Percentiles rank a stretch among this genome's conserved stretches.
Evolutionary conservation across 2,329 filamentous ascomycete species (phyloP).

Genomic region (Paraphaeosphaeria sporulosa): DNA sequence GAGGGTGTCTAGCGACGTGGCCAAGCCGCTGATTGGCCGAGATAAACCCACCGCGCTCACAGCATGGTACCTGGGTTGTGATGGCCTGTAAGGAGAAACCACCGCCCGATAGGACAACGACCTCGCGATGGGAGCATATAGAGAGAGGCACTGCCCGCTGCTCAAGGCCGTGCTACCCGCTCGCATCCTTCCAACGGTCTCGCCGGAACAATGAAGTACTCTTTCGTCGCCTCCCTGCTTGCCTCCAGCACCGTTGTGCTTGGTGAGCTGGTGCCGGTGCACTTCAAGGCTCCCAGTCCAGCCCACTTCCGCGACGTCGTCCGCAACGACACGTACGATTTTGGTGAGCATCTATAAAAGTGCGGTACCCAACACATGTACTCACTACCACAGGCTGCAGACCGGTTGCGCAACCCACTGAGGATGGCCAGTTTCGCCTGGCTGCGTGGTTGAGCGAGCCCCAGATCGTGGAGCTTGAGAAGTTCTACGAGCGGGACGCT

Average conservation of each 20-base stretch:
- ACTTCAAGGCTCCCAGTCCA: slow-evolving; percentile 40
- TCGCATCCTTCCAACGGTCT: slow-evolving; percentile 10
- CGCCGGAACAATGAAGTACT: slow-evolving; percentile 37
- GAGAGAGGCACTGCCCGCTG: not conserved
- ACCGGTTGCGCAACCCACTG: slow-evolving; percentile 38
- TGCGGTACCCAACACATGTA: not conserved
- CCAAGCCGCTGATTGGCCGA: slow-evolving; percentile 6
- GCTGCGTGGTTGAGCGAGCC: slow-evolving; percentile 44
- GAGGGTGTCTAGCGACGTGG: slow-evolving; percentile 1
- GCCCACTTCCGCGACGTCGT: slow-evolving; percentile 43
- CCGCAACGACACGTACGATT: slow-evolving; percentile 45
- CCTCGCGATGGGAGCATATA: slow-evolving; percentile 3
- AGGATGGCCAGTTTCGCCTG: slow-evolving; percentile 41
- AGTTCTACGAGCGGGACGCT: slow-evolving; percentile 30
- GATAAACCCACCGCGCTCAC: slow-evolving; percentile 2
- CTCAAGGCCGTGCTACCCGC: not conserved
- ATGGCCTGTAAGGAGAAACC: slow-evolving; percentile 8
- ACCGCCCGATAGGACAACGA: slow-evolving; percentile 1
- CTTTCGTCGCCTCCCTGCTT: slow-evolving; percentile 37
- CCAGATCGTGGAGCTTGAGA: slow-evolving; percentile 41
- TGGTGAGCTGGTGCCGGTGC: slow-evolving; percentile 38
- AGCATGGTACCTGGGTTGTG: slow-evolving; percentile 5
- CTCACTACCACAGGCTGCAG: slow-evolving; percentile 29
- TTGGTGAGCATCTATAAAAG: slow-evolving; percentile 21
- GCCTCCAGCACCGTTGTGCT: slow-evolving; percentile 39